Evolutionary conservation across 2,329 filamentous ascomycete species (phyloP), one percentile per base, ranked within the genome.

Genomic region (Ilyonectria destructans): DNA sequence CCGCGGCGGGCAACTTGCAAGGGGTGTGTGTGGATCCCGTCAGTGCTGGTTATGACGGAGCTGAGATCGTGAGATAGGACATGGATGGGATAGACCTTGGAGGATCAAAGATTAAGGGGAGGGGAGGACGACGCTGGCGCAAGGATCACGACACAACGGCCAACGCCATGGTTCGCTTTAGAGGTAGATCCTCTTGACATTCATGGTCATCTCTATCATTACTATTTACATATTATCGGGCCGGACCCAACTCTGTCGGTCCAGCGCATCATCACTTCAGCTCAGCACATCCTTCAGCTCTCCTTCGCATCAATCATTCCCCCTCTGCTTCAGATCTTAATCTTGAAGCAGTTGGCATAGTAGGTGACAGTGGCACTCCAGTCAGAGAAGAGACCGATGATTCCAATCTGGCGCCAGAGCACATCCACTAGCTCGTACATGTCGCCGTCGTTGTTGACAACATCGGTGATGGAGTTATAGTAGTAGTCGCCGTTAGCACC

Each of bases 281-380:
- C 17, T 29, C 58, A n/a, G n/a, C 29, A 33, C 46, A 12, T 58
- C 46, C 17, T 35, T 35, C n/a, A 37, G 19, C 21, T 52, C 19
- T 26, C 35, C 35, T 29, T 46, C 33, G 12, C 35, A 15, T 8
- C 8, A 8, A 17, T 46, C 48, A n/a, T 33, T 45, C 9, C 6
- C 40, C 29, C 29, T 23, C 49, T 31, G 4, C 43, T 43, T 60
- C 29, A 72, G 4, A 71, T 23, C 35, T 69, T 69, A 9, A 81
- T 69, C 15, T 79, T 86, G 71, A 93, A 89, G 80, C 91, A 93
- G 74, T 92, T 93, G 70, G 91, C 91, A 79, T 92, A 93, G 71
- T 91, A 93, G 0, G 90, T 92, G 8, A 89, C 86, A 0, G 91
- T 92, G 12, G 89, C 88, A 17, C 88, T 87, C 92, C 91, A 93